These are phyloP conservation scores for Mimosa bimucronata DNA, from an alignment of 306 rosid genomes.

Conservation along the genomic window DNA sequence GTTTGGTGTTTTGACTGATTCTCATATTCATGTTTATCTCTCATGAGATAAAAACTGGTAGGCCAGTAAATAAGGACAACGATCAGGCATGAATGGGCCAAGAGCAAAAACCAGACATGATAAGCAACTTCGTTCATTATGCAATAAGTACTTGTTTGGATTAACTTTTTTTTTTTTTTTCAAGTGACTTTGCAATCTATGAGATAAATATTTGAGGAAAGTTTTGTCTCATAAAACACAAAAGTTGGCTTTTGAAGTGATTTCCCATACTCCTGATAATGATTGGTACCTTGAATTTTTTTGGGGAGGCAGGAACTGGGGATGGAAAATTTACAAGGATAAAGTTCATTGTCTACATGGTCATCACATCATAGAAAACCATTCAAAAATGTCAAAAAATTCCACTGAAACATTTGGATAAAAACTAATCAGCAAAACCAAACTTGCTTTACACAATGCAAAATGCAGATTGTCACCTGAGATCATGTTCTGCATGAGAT, in stretches of 20 bases:
- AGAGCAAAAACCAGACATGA: too few relatives aligned
- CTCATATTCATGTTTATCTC: neutral
- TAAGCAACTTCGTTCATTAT: too few relatives aligned
- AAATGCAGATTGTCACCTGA: neutral
- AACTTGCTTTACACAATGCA: neutral
- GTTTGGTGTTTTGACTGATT: neutral
- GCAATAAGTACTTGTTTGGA: too few relatives aligned
- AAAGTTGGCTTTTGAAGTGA: too few relatives aligned
- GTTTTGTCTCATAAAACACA: too few relatives aligned
- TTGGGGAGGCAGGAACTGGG: too few relatives aligned
- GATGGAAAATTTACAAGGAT: neutral
- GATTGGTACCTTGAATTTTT: too few relatives aligned
- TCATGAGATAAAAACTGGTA: neutral
- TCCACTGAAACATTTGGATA: neutral
- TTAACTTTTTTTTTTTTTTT: too few relatives aligned
- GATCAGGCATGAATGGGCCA: neutral
- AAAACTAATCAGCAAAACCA: neutral
- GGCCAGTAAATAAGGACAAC: conserved; percentile 1
- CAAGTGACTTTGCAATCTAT: too few relatives aligned
- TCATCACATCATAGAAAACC: neutral
- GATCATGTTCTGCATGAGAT: conserved; percentile 5
- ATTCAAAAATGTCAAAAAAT: neutral
- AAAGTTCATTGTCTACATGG: conserved; percentile 13
- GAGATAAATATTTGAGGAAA: too few relatives aligned
- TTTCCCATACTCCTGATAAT: too few relatives aligned